Evolutionary conservation across 2,329 filamentous ascomycete genomes (phyloP), one percentile per base, ranked within the genome.

Genomic region (Ophiostoma novo-ulmi): DNA sequence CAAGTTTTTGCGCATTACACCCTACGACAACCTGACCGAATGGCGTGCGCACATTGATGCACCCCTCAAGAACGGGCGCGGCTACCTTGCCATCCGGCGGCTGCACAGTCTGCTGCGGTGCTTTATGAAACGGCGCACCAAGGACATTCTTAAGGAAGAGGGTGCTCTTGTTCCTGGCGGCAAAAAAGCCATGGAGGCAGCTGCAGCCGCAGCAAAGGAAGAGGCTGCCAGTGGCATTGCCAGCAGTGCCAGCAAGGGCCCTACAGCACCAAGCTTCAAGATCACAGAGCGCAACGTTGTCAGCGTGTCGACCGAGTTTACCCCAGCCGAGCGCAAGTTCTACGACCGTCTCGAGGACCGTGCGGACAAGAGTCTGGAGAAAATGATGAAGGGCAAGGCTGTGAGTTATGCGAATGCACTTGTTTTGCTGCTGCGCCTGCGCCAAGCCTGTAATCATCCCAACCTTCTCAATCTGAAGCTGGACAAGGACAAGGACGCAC

Each of bases 121-220:
- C 70, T 97, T 97, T 81, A 99, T 99, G 95, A 97, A 98, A 82
- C 89, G 95, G n/a, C 89, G 95, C 61, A 98, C 94, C 10, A 99
- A 99, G 80, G 93, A 97, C 31, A 92, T 99, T n/a, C 82, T 99
- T 72, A 97, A 95, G 80, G 86, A 93, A 75, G 92, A 92, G 13
- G 92, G 92, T 13, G 92, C 92, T 0, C 82, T 96, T 22, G 91
- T 91, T 72, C 89, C 91, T 36, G 91, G 91, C 52, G 89, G 90
- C 69, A 91, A 92, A 77, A 81, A 82, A 73, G 78, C 78, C 17
- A 75, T 80, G 14, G 78, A 79, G 66, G 79, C 75, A 74, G 82
- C 81, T 36, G 79, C 78, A 3, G 77, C 79, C 0, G 80, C 80
- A 5, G 71, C 71, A 0, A 67, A 48, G n/a, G 70, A 69, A 14